A percentile compares a stretch with the other conserved stretches of the same genome.
phyloP scores from a whole-genome alignment of 192 early-diverging fungal genomes.

The Chytriomyces sp. region DNA sequence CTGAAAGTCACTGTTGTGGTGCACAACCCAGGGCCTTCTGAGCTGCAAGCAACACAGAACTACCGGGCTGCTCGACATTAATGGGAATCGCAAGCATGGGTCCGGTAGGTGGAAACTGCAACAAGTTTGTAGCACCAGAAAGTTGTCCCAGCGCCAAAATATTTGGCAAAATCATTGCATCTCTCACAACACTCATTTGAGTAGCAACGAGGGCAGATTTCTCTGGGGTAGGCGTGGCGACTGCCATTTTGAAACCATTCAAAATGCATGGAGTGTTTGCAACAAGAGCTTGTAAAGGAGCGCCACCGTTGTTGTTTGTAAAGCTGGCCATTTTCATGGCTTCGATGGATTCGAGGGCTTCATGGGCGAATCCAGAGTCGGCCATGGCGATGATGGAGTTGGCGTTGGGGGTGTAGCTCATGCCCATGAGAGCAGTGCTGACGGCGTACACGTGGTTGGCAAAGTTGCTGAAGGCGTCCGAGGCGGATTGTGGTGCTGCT shows the following conservation, averaged over 20 bases:
- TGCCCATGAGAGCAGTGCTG: not conserved
- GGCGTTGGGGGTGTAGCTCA: not conserved
- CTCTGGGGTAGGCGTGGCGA: not conserved
- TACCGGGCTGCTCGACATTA: not conserved
- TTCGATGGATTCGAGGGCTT: not conserved
- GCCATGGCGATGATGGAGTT: not conserved
- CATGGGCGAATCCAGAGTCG: not conserved
- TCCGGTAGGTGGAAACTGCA: not conserved
- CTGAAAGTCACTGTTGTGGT: too few species aligned
- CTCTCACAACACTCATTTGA: not conserved
- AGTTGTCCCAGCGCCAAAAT: not conserved
- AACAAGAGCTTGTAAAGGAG: not conserved
- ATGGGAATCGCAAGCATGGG: not conserved
- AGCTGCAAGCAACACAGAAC: not conserved
- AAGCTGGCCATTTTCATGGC: not conserved
- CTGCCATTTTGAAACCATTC: not conserved
- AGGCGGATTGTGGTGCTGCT: not conserved
- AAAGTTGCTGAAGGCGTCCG: conserved; percentile 17
- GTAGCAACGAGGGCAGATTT: not conserved
- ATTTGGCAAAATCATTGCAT: conserved; percentile 1
- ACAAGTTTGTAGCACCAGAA: conserved; percentile 7
- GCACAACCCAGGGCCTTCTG: not conserved
- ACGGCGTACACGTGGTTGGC: conserved; percentile 9
- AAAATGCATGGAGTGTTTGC: conserved; percentile 1
- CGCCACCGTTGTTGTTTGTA: conserved; percentile 11